A percentile compares a stretch with the other conserved stretches of the same genome.
Evolutionary conservation across 768 basidiomycete genomes (phyloP).

Genomic region (Lactarius evosmus): DNA sequence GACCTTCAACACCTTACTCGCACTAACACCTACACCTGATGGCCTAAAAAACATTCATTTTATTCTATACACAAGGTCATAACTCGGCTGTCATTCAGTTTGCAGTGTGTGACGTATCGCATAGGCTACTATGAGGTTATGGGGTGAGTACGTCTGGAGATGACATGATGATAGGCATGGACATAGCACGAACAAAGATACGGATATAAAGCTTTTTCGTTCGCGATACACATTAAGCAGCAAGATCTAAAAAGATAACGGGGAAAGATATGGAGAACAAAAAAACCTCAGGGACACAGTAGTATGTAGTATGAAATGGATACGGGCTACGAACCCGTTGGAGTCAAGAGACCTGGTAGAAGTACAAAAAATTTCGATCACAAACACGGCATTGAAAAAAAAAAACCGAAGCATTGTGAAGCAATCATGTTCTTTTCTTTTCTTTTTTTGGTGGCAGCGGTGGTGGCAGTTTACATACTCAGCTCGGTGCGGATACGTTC

Average conservation of each 20-base stretch:
- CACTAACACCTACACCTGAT: too few species aligned
- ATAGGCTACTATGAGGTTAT: not conserved
- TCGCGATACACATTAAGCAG: not conserved
- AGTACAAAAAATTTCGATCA: not conserved
- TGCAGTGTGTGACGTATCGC: not conserved
- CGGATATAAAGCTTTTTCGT: not conserved
- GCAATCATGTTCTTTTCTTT: not conserved
- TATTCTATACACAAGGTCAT: not conserved
- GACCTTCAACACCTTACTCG: too few species aligned
- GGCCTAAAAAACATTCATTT: not conserved
- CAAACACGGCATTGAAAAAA: not conserved
- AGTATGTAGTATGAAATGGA: not conserved
- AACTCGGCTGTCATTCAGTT: not conserved
- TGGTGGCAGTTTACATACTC: not conserved
- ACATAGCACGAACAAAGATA: not conserved
- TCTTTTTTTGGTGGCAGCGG: not conserved
- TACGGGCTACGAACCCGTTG: conserved; percentile 9
- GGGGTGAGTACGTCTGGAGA: not conserved
- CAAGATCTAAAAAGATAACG: conserved; percentile 17
- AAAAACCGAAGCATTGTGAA: not conserved
- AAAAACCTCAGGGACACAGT: not conserved
- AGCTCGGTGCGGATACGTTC: conserved; percentile 41
- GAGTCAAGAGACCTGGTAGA: conserved; percentile 5
- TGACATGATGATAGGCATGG: not conserved
- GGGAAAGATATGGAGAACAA: not conserved